Base-by-base conservation (phyloP, 257 asterid species). In the Solanum sejunctum region DNA sequence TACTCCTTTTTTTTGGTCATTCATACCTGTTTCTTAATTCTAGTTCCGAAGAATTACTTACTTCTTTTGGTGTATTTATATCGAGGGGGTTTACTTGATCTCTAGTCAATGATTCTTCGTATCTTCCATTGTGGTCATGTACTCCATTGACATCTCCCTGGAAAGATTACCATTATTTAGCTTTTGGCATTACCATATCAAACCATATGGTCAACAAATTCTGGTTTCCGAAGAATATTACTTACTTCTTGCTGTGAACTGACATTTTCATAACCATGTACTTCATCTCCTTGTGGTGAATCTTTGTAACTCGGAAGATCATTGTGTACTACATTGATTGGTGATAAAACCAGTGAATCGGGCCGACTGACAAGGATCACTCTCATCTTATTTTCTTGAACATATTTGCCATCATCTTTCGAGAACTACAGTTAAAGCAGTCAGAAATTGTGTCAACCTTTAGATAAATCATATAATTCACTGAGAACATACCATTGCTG, bases 331-430 rank as follows among this genome's bases (percentile, higher is more conserved):
- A 86, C 88, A 87, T 86, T 87, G 83, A 79, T 43, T 66, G 92
- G 90, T 66, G 88, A 84, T 41, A 69, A 32, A 81, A 57, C 81
- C 58, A 91, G 90, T 1, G 92, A 88, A 71, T 80, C 71, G 58
- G 90, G 88, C 82, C 91, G 92, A 86, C 86, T 89, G 41, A 81
- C 66, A 84, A 89, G 87, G 83, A 88, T 36, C 85, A 91, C 93
- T 82, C 72, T 89, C 78, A 89, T 89, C 90, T 89, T 91, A 75
- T 80, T 88, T 85, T 91, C 92, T 89, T 87, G 90, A 45, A 91
- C 90, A 85, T 84, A 87, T 26, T 81, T 89, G 41, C 87, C 87
- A 60, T 51, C 88, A 54, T 88, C 93, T 91, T 84, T 91, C 13
- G 63, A 67, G 69, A 91, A 89, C 92, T 91, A 85, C 28, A 85